Evolutionary conservation across 2,329 filamentous ascomycete genomes (phyloP).

Genomic region (Delphinella strobiligena): DNA sequence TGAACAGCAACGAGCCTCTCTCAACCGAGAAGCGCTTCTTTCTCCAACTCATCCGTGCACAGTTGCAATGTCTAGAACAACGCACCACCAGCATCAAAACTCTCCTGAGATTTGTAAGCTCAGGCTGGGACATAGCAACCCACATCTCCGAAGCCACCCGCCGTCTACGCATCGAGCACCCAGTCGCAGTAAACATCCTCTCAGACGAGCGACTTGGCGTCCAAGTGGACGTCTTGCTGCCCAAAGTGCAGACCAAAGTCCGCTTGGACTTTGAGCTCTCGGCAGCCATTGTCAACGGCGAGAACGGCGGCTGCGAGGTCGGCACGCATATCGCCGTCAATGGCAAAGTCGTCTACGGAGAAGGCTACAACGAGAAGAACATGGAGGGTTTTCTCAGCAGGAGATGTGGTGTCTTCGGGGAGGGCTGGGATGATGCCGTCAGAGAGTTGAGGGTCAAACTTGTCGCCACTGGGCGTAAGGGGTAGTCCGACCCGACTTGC

Average conservation of each 20-base stretch:
- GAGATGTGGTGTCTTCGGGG: constrained; percentile 31
- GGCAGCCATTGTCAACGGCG: constrained; percentile 30
- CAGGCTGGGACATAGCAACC: constrained; percentile 54
- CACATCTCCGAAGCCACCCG: constrained; percentile 49
- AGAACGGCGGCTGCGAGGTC: constrained; percentile 6
- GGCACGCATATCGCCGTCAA: constrained; percentile 23
- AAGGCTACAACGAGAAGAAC: constrained; percentile 63
- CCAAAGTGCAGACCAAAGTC: constrained; percentile 55
- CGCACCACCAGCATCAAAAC: constrained; percentile 42
- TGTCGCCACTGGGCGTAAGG: constrained; percentile 33
- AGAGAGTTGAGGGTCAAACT: constrained; percentile 31
- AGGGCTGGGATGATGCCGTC: constrained; percentile 32
- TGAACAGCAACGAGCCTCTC: constrained; percentile 32
- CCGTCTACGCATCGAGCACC: constrained; percentile 50
- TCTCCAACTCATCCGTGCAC: constrained; percentile 57
- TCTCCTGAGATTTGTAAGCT: constrained; percentile 48
- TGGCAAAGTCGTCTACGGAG: constrained; percentile 61
- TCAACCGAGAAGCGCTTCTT: constrained; percentile 61
- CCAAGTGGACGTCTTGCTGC: constrained; percentile 50
- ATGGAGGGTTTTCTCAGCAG: constrained; percentile 58
- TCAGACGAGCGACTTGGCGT: constrained; percentile 55
- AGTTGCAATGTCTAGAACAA: constrained; percentile 51
- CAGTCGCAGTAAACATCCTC: constrained; percentile 50
- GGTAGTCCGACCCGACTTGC: too few species aligned
- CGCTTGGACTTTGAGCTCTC: constrained; percentile 48